Base-by-base conservation (phyloP, 345 rosid genomes). In the Citrus unshiu region DNA sequence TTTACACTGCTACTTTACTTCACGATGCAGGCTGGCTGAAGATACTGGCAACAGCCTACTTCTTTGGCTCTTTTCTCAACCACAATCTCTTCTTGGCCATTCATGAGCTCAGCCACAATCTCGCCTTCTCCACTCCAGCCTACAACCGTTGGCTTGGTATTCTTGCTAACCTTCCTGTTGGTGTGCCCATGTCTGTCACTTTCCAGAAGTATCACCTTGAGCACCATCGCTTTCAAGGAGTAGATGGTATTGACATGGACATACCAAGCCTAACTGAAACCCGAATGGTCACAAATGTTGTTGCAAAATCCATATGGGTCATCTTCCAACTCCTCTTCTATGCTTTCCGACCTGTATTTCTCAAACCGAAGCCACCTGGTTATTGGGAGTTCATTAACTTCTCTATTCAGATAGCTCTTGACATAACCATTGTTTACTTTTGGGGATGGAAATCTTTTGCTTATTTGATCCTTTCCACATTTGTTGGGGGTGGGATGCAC, bases 151-250 rank as follows among this genome's bases (percentile, higher is more conserved):
- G 94, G 90, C 96, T 95, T 32, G 97, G 98, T 29, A 92, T 93
- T 67, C 89, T 95, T 24, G 98, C 97, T 4, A 92, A 93, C 75
- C 92, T 93, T 74, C 98, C 98, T 54, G 85, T 95, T 9, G 98
- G 98, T 14, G 95, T 93, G 27, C 97, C 98, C 32, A 95, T 95
- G 95, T 90, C 97, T 0, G 86, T 93, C 24, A 92, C 98, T 22
- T 95, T 92, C 88, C 98, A 92, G 75, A 95, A 93, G 82, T 93
- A 92, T 81, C 98, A 92, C 86, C 98, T 92, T 7, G 95, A 95
- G 81, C 97, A 95, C 78, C 97, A 93, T 49, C 89, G 95, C 66
- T 95, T 90, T 83, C 98, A 93, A 86, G 95, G 98, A 46, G 94
- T 92, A 57, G 94, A 95, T 25, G 95, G 91, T 39, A 78, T 92